These are phyloP conservation scores for Stevia rebaudiana DNA, from an alignment of 140 eudicot genomes.

Conservation along the genomic window DNA sequence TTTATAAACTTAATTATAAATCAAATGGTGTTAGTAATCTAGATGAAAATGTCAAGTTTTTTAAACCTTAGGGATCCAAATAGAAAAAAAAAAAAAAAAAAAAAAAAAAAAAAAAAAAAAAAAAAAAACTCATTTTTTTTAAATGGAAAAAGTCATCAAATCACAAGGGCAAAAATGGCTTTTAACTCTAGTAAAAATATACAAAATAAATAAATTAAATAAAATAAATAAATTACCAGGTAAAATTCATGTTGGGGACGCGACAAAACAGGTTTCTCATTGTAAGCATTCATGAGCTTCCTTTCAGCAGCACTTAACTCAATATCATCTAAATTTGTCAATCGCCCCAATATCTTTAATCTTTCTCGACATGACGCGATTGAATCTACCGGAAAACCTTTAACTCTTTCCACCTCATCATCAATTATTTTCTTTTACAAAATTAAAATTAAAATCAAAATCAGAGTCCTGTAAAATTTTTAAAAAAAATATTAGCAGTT, in stretches of 20 bases:
- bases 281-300: constrained; percentile 55
- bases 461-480: too few relatives aligned
- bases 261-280: constrained; percentile 55
- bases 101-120: too few relatives aligned
- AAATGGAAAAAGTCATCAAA: too few relatives aligned
- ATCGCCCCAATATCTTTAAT: constrained; percentile 53
- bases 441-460: neutral
- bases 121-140: constrained; percentile 30
- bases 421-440: constrained; percentile 40
- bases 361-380: constrained; percentile 49
- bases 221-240: constrained; percentile 28
- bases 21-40: too few relatives aligned
- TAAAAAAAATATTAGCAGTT: neutral
- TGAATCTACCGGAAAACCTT: constrained; percentile 48
- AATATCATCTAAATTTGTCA: constrained; percentile 50
- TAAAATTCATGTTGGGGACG: constrained; percentile 56
- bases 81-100: too few relatives aligned
- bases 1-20: too few relatives aligned
- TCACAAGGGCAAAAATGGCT: too few relatives aligned
- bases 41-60: too few relatives aligned
- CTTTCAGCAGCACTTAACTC: constrained; percentile 49
- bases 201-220: too few relatives aligned
- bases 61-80: too few relatives aligned
- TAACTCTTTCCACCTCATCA: constrained; percentile 49
- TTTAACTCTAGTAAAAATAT: too few relatives aligned